phyloP scores from a whole-genome alignment of 768 basidiomycete genomes.

The Suillus spraguei region DNA sequence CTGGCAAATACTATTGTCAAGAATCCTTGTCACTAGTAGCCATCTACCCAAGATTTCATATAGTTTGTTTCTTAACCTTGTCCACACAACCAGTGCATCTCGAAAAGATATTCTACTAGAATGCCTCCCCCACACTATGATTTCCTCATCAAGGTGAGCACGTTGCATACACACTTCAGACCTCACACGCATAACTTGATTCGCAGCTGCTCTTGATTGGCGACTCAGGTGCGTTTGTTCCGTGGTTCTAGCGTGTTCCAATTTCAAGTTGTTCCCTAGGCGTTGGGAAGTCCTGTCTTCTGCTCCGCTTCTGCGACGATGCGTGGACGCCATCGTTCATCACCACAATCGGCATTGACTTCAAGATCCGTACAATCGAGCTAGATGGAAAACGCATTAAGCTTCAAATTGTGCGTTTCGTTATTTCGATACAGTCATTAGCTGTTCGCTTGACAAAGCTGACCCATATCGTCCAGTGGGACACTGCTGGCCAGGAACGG shows the following conservation, averaged over 20 bases:
- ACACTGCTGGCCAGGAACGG: slow-evolving; percentile 98
- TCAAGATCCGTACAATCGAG: slow-evolving; percentile 99
- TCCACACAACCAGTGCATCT: neutral
- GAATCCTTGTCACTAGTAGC: neutral
- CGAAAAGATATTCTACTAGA: slow-evolving; percentile 17
- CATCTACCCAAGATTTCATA: slow-evolving; percentile 3
- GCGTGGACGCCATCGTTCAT: slow-evolving; percentile 99
- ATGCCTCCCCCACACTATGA: slow-evolving; percentile 97
- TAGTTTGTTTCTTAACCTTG: slow-evolving; percentile 1
- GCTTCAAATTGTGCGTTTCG: slow-evolving; percentile 80
- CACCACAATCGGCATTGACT: slow-evolving; percentile 99
- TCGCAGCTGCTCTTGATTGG: slow-evolving; percentile 89
- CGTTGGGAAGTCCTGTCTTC: slow-evolving; percentile 96
- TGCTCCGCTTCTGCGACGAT: slow-evolving; percentile 97
- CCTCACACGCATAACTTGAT: slow-evolving; percentile 15
- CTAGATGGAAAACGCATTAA: slow-evolving; percentile 98
- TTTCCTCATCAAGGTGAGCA: slow-evolving; percentile 87
- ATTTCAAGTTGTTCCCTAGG: slow-evolving; percentile 44
- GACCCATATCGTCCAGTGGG: slow-evolving; percentile 67
- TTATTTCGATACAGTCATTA: neutral
- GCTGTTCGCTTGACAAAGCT: slow-evolving; percentile 4
- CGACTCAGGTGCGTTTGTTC: slow-evolving; percentile 70
- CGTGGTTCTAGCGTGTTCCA: slow-evolving; percentile 11
- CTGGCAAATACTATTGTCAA: slow-evolving; percentile 2
- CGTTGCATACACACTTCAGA: slow-evolving; percentile 5